Evolutionary conservation across 2,329 filamentous ascomycete species (phyloP).

Genomic region (Colletotrichum sp.): DNA sequence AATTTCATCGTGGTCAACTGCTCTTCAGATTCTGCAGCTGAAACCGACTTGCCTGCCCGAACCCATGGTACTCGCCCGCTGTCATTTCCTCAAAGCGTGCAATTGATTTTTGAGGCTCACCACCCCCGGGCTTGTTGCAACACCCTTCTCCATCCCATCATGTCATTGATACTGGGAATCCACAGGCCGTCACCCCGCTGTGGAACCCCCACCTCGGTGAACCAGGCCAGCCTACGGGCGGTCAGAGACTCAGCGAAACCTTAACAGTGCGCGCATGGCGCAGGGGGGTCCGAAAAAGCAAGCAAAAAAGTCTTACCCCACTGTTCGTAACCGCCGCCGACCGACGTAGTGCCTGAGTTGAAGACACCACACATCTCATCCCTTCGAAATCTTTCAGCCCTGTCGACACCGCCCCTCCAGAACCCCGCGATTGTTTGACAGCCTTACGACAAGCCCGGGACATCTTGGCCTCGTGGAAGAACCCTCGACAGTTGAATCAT

Average conservation of each 20-base stretch:
- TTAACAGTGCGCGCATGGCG: neutral
- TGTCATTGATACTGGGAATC: neutral
- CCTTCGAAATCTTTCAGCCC: neutral
- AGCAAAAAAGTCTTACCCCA: neutral
- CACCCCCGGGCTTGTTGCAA: neutral
- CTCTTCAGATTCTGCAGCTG: neutral
- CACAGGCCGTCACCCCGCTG: neutral
- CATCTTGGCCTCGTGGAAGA: too few relatives aligned
- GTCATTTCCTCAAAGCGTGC: neutral
- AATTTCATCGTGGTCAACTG: neutral
- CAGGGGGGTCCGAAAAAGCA: neutral
- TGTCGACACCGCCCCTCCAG: constrained; percentile 8
- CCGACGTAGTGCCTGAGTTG: neutral
- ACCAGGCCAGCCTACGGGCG: neutral
- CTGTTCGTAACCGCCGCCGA: neutral
- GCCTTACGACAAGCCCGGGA: neutral
- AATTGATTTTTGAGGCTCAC: neutral
- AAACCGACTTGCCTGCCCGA: neutral
- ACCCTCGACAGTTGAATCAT: neutral
- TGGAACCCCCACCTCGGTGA: neutral
- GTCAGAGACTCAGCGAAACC: neutral
- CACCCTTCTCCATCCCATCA: neutral
- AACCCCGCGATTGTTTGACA: neutral
- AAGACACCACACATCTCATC: neutral
- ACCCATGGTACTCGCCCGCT: neutral